Percentiles rank a stretch among this genome's conserved stretches.
phyloP scores from a whole-genome alignment of 2,329 filamentous ascomycete species.

The Tolypocladium nubicola region DNA sequence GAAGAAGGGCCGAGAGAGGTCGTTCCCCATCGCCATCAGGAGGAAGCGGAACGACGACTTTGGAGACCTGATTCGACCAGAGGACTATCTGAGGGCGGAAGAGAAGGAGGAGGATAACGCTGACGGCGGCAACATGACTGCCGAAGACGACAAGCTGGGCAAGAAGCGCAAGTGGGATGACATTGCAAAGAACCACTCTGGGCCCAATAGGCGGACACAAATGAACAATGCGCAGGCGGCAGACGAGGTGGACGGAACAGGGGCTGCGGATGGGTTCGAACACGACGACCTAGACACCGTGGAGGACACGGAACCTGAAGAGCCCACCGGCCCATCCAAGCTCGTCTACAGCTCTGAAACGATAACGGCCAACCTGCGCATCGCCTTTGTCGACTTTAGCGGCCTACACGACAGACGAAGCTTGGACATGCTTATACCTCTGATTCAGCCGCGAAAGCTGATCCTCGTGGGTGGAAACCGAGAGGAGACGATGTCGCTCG shows the following conservation, averaged over 20 bases:
- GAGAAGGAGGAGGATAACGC: conserved; percentile 71
- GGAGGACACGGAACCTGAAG: conserved; percentile 43
- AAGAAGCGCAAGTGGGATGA: conserved; percentile 96
- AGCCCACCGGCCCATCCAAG: conserved; percentile 59
- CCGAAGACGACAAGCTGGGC: conserved; percentile 57
- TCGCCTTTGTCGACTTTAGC: conserved; percentile 85
- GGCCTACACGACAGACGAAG: conserved; percentile 90
- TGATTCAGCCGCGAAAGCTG: conserved; percentile 88
- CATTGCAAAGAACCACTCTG: conserved; percentile 21
- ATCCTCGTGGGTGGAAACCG: conserved; percentile 78
- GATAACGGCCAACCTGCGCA: conserved; percentile 59
- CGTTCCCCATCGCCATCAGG: conserved; percentile 79
- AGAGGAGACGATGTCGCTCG: conserved; percentile 69
- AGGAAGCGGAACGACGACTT: conserved; percentile 80
- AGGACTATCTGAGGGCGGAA: conserved; percentile 88
- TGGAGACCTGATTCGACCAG: conserved; percentile 84
- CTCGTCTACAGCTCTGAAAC: conserved; percentile 53
- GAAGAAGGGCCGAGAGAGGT: conserved; percentile 84
- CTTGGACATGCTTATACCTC: conserved; percentile 85
- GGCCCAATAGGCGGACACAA: conserved; percentile 51
- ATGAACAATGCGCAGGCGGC: conserved; percentile 28
- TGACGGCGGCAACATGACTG: conserved; percentile 26
- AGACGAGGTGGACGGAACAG: conserved; percentile 32
- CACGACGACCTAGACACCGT: conserved; percentile 47
- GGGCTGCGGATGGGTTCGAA: conserved; percentile 24